phyloP scores from a whole-genome alignment of 1,284 basidiomycete genomes.

The Puccinia hordei region DNA sequence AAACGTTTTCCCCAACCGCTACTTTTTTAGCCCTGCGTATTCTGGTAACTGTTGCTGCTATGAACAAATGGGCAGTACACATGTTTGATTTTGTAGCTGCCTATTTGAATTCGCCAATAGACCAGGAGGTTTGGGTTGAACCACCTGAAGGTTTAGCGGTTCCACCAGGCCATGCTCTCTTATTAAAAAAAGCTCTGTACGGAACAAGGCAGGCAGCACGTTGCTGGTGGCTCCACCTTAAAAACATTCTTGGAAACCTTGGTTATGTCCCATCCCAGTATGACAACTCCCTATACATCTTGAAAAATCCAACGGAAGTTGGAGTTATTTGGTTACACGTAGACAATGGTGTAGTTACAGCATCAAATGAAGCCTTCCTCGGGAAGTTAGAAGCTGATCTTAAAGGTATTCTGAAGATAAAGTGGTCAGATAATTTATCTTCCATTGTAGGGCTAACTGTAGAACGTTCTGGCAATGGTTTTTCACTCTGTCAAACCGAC shows the following conservation, averaged over 20 bases:
- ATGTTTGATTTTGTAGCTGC: no score
- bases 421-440: not conserved
- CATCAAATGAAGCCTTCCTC: not conserved
- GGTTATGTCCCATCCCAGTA: not conserved
- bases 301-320: not conserved
- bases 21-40: no score
- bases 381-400: not conserved
- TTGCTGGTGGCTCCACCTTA: not conserved
- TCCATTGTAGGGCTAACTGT: constrained; percentile 16
- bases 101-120: no score
- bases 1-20: no score
- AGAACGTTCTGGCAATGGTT: not conserved
- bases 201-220: not conserved
- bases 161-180: not conserved
- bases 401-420: constrained; percentile 8
- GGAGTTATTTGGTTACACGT: constrained; percentile 19
- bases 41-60: no score
- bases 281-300: constrained; percentile 2
- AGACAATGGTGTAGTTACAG: constrained; percentile 1
- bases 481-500: not conserved
- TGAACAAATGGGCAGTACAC: no score
- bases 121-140: not conserved
- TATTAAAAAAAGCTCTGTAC: not conserved
- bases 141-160: not conserved
- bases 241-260: not conserved